These are phyloP conservation scores for Beta corolliflora DNA, from an alignment of 179 eudicot genomes.

Conservation along the genomic window DNA sequence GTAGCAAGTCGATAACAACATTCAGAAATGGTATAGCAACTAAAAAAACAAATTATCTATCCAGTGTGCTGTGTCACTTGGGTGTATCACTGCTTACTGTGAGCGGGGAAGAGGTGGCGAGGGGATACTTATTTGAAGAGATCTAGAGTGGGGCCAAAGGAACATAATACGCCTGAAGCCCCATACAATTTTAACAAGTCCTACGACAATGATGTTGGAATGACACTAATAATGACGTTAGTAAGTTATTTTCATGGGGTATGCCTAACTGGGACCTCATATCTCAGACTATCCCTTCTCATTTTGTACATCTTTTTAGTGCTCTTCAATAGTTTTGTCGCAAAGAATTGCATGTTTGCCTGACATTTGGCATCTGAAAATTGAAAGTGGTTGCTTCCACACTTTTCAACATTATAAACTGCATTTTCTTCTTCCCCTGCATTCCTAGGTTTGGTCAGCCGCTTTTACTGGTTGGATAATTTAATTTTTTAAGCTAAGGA, in stretches of 20 bases:
- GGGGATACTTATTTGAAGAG: not conserved
- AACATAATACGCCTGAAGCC: not conserved
- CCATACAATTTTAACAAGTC: not conserved
- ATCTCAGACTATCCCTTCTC: too few species aligned
- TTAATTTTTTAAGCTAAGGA: not conserved
- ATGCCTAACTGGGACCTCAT: not conserved
- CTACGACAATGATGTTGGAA: not conserved
- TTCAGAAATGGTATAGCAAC: too few species aligned
- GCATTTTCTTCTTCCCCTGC: not conserved
- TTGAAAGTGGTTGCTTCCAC: not conserved
- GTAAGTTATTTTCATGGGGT: not conserved
- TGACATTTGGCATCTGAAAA: not conserved
- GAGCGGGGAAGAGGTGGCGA: too few species aligned
- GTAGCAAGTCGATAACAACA: too few species aligned
- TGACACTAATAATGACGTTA: constrained; percentile 6
- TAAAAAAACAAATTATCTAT: too few species aligned
- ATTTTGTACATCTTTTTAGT: not conserved
- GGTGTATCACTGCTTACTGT: too few species aligned
- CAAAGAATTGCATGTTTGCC: not conserved
- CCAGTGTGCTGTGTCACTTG: too few species aligned
- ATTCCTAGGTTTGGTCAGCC: not conserved
- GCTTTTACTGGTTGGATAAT: not conserved
- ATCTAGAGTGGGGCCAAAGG: not conserved
- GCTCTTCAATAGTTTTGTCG: not conserved
- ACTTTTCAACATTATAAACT: not conserved